phyloP scores from a whole-genome alignment of 2,329 filamentous ascomycete species.

The Monosporascus sp. region DNA sequence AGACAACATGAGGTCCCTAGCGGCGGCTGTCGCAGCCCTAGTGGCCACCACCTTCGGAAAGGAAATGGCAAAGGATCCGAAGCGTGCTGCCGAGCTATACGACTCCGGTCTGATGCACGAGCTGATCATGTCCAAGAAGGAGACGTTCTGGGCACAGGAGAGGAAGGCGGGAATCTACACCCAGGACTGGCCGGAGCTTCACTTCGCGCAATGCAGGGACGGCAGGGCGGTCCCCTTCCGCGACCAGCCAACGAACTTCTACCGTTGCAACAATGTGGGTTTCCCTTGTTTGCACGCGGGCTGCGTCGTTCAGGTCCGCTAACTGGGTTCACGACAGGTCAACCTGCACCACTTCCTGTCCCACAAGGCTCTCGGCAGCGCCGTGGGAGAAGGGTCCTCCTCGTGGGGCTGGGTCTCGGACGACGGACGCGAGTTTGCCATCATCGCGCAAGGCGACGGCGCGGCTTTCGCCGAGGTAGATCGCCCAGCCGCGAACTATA shows the following conservation, averaged over 20 bases:
- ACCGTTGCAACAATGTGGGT: too few relatives aligned
- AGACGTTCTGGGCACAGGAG: constrained; percentile 24
- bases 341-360: constrained; percentile 34
- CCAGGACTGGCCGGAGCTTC: constrained; percentile 20
- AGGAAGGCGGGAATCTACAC: constrained; percentile 22
- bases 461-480: constrained; percentile 49
- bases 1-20: constrained; percentile 22
- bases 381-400: constrained; percentile 27
- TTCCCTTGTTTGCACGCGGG: too few relatives aligned
- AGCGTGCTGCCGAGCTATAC: constrained; percentile 23
- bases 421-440: constrained; percentile 48
- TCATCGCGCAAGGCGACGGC: constrained; percentile 49
- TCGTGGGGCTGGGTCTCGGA: constrained; percentile 51
- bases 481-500: constrained; percentile 6
- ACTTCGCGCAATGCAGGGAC: constrained; percentile 18
- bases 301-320: too few relatives aligned
- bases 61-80: constrained; percentile 25
- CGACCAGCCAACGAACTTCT: constrained; percentile 5
- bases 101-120: constrained; percentile 26
- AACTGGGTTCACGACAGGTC: too few relatives aligned
- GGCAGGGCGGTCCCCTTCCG: constrained; percentile 27
- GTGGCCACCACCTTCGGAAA: constrained; percentile 22
- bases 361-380: constrained; percentile 29
- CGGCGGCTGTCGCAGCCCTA: constrained; percentile 21
- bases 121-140: constrained; percentile 25